Evolutionary conservation across 306 rosid genomes (phyloP).

Genomic region (Malus sylvestris): DNA sequence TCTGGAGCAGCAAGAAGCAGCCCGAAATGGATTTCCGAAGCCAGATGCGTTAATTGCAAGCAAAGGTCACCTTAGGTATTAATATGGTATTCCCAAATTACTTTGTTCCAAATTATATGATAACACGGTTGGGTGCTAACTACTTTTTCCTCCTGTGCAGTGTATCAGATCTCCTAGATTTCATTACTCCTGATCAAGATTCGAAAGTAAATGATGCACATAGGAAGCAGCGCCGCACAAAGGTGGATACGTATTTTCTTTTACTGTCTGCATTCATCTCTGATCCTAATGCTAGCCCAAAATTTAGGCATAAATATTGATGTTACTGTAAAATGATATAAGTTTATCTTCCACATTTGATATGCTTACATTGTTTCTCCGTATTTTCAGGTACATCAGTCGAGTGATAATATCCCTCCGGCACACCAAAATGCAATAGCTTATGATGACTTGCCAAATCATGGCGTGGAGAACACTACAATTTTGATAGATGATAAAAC

Average conservation of each 20-base stretch:
- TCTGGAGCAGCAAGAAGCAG: constrained; percentile 94
- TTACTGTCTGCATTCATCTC: not conserved
- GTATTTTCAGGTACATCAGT: constrained; percentile 47
- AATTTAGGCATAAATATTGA: not conserved
- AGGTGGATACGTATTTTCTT: constrained; percentile 35
- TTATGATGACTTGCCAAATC: constrained; percentile 29
- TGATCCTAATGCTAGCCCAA: not conserved
- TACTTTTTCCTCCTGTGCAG: constrained; percentile 46
- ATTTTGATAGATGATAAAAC: constrained; percentile 13
- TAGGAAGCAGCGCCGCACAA: constrained; percentile 74
- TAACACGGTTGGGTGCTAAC: constrained; percentile 23
- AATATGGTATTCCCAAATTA: constrained; percentile 62
- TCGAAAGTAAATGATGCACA: constrained; percentile 61
- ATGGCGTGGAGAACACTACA: constrained; percentile 26
- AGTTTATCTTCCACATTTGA: not conserved
- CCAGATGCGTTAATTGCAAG: constrained; percentile 86
- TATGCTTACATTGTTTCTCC: constrained; percentile 4
- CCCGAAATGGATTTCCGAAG: constrained; percentile 89
- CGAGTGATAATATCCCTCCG: constrained; percentile 40
- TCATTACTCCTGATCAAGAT: constrained; percentile 76
- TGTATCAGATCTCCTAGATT: constrained; percentile 94
- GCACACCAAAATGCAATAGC: constrained; percentile 26
- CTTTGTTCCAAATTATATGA: constrained; percentile 28
- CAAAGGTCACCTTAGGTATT: constrained; percentile 99
- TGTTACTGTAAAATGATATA: not conserved